Evolutionary conservation across 495 filamentous ascomycete species (phyloP), one percentile per base, ranked within the genome.

Genomic region (Aspergillus funiculosus): DNA sequence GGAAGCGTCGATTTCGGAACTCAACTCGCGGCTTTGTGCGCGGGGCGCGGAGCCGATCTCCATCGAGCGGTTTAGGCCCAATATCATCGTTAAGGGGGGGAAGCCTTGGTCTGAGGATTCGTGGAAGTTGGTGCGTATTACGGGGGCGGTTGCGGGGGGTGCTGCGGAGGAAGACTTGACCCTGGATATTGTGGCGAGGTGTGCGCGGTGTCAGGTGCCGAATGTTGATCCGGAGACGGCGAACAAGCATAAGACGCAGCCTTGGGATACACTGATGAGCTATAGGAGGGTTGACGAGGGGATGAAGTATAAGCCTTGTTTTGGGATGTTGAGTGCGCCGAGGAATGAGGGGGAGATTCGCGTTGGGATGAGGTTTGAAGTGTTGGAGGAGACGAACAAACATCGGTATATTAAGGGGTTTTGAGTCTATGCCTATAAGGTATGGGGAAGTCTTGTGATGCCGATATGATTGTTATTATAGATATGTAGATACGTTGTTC

Each of bases 301-400:
- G 7, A 78, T 82, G 6, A 78, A 76, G 34, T 75, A 70, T 19
- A 77, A 74, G 52, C 82, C 87, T 14, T 94, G 87, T 57, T 69
- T 95, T 52, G 91, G 90, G 7, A 87, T 95, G 87, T 78, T 94
- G 54, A 80, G 85, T 29, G 85, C 87, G 18, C 66, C 85, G 14
- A 54, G 67, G 19, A 57, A 68, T 45, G 71, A 77, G 52, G 75
- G 73, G n/a, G 54, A 48, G 48, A 49, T 81, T 30, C 58, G 65
- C 49, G 75, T 80, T 25, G 78, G 76, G 7, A 77, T 75, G 70
- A 54, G 31, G 52, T 59, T 81, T 47, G 70, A 77, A 53, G 75
- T 81, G 11, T 54, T 74, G 51, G 68, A 74, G 56, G 71, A 73
- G 51, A 75, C 67, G 8, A 78, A 68, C 11, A 58, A 76, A 46